A percentile compares a stretch with the other conserved stretches of the same genome.
Conservation (phyloP, 116 monocot species). For the Dioscorea cayenensis region DNA sequence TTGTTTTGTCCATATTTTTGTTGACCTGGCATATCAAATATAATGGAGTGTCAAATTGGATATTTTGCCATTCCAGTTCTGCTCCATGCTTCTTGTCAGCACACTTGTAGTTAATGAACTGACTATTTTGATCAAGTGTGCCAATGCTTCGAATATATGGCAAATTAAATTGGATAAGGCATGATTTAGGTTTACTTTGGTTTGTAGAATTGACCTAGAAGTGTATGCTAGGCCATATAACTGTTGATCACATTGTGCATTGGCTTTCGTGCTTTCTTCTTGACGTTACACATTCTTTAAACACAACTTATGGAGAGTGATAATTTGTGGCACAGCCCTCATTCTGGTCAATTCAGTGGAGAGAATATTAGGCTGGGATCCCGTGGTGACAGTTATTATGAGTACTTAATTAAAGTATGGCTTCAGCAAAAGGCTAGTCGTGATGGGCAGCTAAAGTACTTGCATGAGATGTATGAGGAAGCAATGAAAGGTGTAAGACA, state of each 20-base stretch:
- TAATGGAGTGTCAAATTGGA: no score
- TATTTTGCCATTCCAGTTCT: no score
- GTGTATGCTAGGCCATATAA: no score
- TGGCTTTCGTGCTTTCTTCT: not conserved
- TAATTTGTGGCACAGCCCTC: conserved; percentile 52
- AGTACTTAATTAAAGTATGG: conserved; percentile 96
- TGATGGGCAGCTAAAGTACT: conserved; percentile 48
- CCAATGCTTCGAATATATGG: no score
- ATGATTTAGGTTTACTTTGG: no score
- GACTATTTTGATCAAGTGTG: no score
- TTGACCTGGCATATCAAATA: no score
- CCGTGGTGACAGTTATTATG: conserved; percentile 99
- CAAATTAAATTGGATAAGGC: no score
- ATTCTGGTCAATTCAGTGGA: conserved; percentile 80
- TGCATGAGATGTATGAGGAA: conserved; percentile 91
- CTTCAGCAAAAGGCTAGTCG: conserved; percentile 57
- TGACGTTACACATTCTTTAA: not conserved
- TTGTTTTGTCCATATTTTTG: not conserved
- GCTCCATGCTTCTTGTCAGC: no score
- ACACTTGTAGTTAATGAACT: no score
- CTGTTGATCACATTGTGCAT: no score
- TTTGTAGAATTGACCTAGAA: no score
- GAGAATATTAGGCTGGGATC: conserved; percentile 94
- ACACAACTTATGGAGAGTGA: not conserved
- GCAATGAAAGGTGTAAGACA: conserved; percentile 89